phyloP scores from a whole-genome alignment of 2,329 filamentous ascomycete genomes.

The Pseudofabraea citricarpa region DNA sequence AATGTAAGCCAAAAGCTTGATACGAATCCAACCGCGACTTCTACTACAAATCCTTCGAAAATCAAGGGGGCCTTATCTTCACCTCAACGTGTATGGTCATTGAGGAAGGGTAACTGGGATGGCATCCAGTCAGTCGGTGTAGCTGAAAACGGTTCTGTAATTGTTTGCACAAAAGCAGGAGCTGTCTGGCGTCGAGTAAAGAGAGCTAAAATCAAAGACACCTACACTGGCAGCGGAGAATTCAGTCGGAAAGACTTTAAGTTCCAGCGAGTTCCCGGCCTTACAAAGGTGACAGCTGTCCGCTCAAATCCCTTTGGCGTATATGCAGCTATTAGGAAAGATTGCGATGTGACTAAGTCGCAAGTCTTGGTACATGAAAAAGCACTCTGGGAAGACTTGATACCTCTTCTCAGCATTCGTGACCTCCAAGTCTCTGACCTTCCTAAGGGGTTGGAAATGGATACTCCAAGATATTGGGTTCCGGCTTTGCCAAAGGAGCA shows the following conservation, averaged over 20 bases:
- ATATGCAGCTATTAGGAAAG: constrained; percentile 80
- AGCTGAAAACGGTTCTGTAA: constrained; percentile 89
- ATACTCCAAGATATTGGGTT: constrained; percentile 36
- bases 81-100: constrained; percentile 82
- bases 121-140: constrained; percentile 83
- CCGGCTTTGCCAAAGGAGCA: constrained; percentile 43
- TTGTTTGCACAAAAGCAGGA: constrained; percentile 87
- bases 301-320: constrained; percentile 86
- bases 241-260: constrained; percentile 85
- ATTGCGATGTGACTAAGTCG: constrained; percentile 74
- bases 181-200: constrained; percentile 90
- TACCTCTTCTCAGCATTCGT: constrained; percentile 62
- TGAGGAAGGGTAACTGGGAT: constrained; percentile 61
- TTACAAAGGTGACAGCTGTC: constrained; percentile 80
- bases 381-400: constrained; percentile 69
- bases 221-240: constrained; percentile 41
- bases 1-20: constrained; percentile 67
- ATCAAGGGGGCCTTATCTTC: constrained; percentile 76
- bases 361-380: constrained; percentile 62
- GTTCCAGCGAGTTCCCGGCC: constrained; percentile 82
- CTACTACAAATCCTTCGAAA: constrained; percentile 89
- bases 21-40: constrained; percentile 53
- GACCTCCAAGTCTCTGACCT: constrained; percentile 44
- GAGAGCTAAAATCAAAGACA: constrained; percentile 73
- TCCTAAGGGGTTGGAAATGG: constrained; percentile 34